These are phyloP conservation scores for Aspergillus pseudotamarii DNA, from an alignment of 2,329 filamentous ascomycete genomes.

Conservation along the genomic window DNA sequence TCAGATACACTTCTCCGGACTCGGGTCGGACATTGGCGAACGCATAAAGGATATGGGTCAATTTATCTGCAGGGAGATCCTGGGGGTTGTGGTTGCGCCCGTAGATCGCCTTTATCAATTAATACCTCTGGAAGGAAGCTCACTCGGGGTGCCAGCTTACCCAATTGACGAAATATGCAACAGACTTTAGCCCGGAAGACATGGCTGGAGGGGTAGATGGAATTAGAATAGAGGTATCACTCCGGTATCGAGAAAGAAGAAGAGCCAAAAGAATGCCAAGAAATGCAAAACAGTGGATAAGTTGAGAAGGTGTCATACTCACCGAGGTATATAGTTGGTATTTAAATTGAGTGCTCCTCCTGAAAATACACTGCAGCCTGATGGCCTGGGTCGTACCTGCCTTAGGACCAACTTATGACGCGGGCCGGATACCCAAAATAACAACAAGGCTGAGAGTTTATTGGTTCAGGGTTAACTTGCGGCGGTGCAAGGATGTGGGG, in stretches of 20 bases:
- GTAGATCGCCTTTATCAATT: slow-evolving; percentile 69
- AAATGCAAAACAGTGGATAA: slow-evolving; percentile 9
- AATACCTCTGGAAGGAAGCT: neutral
- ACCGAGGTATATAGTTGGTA: neutral
- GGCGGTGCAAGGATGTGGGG: slow-evolving; percentile 20
- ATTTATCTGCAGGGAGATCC: slow-evolving; percentile 74
- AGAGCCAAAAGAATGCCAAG: slow-evolving; percentile 10
- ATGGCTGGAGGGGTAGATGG: slow-evolving; percentile 15
- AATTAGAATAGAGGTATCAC: slow-evolving; percentile 12
- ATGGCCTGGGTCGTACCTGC: slow-evolving; percentile 20
- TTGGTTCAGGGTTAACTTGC: slow-evolving; percentile 15
- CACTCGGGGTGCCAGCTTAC: slow-evolving; percentile 27
- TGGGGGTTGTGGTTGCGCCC: slow-evolving; percentile 79
- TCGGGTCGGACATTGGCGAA: slow-evolving; percentile 84
- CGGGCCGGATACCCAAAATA: slow-evolving; percentile 20
- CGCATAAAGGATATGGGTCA: slow-evolving; percentile 85
- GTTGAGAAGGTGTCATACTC: slow-evolving; percentile 14
- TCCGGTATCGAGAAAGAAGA: slow-evolving; percentile 18
- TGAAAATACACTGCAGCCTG: slow-evolving; percentile 27
- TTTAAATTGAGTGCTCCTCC: neutral
- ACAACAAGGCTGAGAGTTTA: slow-evolving; percentile 22
- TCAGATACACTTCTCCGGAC: slow-evolving; percentile 73
- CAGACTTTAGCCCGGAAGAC: slow-evolving; percentile 36
- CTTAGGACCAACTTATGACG: slow-evolving; percentile 8
- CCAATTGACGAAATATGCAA: slow-evolving; percentile 51